phyloP scores from a whole-genome alignment of 2,329 filamentous ascomycete genomes.

The Paecilomyces niveus region DNA sequence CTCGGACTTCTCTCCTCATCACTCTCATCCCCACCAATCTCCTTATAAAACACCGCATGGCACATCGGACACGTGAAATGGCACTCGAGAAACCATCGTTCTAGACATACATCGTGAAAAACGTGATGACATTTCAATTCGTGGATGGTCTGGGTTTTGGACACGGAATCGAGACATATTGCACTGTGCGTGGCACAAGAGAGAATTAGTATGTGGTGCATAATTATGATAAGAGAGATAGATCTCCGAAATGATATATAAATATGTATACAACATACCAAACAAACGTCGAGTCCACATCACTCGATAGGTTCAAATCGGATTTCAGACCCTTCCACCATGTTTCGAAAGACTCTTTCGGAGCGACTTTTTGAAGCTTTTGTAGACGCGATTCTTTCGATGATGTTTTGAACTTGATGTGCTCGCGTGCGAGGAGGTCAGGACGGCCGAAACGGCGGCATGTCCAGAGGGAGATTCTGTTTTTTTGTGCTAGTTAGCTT shows the following conservation, averaged over 20 bases:
- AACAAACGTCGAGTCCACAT: background rate
- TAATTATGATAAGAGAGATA: no score
- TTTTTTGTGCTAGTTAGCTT: background rate
- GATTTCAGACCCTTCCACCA: background rate
- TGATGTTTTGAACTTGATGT: background rate
- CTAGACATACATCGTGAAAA: conserved; percentile 1
- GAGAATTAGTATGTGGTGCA: background rate
- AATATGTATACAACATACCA: no score
- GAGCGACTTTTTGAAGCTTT: background rate
- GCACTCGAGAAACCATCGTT: background rate
- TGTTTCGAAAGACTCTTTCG: background rate
- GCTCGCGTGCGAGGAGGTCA: background rate
- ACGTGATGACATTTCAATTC: conserved; percentile 1
- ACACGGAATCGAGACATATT: conserved; percentile 1
- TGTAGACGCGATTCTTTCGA: background rate
- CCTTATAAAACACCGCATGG: background rate
- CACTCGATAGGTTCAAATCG: background rate
- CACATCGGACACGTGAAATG: conserved; percentile 2
- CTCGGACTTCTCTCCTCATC: background rate
- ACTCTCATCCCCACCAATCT: background rate
- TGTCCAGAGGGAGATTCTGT: background rate
- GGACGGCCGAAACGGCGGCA: background rate
- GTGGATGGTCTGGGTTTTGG: background rate
- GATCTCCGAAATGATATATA: background rate
- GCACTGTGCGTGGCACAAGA: background rate